phyloP scores from a whole-genome alignment of 129 eudicot genomes.

The Helianthus annuus region DNA sequence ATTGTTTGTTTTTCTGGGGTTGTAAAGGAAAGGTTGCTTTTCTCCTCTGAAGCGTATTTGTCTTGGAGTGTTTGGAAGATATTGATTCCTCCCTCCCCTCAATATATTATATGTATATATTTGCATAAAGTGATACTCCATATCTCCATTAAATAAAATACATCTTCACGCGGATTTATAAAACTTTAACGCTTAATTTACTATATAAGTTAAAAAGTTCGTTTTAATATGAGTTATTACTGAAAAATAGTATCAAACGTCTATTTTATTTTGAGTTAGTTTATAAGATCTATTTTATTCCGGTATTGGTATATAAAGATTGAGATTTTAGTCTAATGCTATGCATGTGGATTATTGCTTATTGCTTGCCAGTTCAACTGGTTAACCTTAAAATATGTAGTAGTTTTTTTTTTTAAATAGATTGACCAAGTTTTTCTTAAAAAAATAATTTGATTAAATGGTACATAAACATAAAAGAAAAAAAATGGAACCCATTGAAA shows the following conservation, averaged over 20 bases:
- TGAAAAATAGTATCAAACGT: constrained; percentile 1
- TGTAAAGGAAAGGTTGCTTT: constrained; percentile 77
- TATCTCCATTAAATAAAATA: constrained; percentile 30
- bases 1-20: constrained; percentile 53
- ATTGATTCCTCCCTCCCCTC: constrained; percentile 56
- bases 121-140: constrained; percentile 40
- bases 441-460: background rate
- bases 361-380: background rate
- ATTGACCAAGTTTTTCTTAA: background rate
- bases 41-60: constrained; percentile 77
- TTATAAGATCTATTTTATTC: background rate
- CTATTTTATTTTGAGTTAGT: background rate
- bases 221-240: constrained; percentile 13
- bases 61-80: constrained; percentile 77
- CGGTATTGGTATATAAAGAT: background rate
- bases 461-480: background rate
- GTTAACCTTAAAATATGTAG: background rate
- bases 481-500: too few species aligned
- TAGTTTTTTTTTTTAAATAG: too few species aligned
- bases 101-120: constrained; percentile 24
- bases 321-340: background rate
- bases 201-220: constrained; percentile 7
- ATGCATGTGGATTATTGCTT: background rate
- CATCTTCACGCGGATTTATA: constrained; percentile 31
- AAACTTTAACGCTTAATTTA: constrained; percentile 13